Evolutionary conservation across 352 stramenopile genomes (phyloP).

Genomic region (Phytopythium vexans): DNA sequence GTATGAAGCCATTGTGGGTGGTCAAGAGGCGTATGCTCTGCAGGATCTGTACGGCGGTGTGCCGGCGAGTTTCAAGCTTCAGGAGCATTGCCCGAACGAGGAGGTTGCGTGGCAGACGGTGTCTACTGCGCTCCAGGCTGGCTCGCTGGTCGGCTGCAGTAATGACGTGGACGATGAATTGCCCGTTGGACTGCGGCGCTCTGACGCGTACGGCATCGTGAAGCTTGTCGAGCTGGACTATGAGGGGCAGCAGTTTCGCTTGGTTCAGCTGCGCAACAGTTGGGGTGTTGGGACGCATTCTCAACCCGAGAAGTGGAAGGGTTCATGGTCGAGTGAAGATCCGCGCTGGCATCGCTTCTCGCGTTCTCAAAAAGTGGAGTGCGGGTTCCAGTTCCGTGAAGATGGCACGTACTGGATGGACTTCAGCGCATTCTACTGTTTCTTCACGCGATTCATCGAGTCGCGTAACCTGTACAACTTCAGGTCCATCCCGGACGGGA

Average conservation of each 20-base stretch:
- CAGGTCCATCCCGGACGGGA: conserved; percentile 49
- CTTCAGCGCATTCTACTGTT: conserved; percentile 73
- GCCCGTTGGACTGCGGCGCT: conserved; percentile 61
- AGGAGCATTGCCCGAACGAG: conserved; percentile 58
- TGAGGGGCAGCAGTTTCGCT: conserved; percentile 42
- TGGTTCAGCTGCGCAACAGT: conserved; percentile 81
- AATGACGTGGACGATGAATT: conserved; percentile 65
- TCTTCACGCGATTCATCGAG: conserved; percentile 74
- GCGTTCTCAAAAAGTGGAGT: conserved; percentile 68
- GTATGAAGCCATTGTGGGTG: conserved; percentile 89
- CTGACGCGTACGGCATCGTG: conserved; percentile 71
- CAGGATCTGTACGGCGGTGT: conserved; percentile 81
- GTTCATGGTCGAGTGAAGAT: conserved; percentile 67
- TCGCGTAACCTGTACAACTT: conserved; percentile 87
- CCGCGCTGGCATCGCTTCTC: conserved; percentile 72
- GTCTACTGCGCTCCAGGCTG: conserved; percentile 37
- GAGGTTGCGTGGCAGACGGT: conserved; percentile 56
- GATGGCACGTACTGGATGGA: conserved; percentile 84
- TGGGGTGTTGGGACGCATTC: conserved; percentile 64
- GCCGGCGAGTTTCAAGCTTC: conserved; percentile 58
- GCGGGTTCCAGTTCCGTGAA: conserved; percentile 76
- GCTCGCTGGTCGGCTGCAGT: conserved; percentile 66
- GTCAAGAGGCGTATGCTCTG: conserved; percentile 72
- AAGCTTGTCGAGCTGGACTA: conserved; percentile 73
- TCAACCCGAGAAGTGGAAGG: conserved; percentile 65